A percentile compares a stretch with the other conserved stretches of the same genome.
phyloP scores from a whole-genome alignment of 129 eudicot species.

The Chrysanthemum lavandulifolium region DNA sequence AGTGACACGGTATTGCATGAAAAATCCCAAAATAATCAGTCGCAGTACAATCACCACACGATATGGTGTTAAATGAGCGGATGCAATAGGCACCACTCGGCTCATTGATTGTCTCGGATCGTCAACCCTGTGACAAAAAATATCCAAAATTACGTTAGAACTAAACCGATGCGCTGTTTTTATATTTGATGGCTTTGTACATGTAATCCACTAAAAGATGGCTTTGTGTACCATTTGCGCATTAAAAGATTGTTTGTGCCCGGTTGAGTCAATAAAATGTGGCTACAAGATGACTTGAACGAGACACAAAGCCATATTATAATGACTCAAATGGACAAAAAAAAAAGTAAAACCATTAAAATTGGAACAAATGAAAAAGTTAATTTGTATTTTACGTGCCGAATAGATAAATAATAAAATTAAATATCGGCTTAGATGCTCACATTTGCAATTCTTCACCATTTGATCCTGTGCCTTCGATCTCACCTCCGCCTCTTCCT shows the following conservation, averaged over 20 bases:
- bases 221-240: too few relatives aligned
- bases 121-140: slow-evolving; percentile 58
- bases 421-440: slow-evolving; percentile 21
- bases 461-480: slow-evolving; percentile 77
- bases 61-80: slow-evolving; percentile 69
- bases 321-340: too few relatives aligned
- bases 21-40: slow-evolving; percentile 64
- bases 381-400: not conserved
- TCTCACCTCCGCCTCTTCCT: slow-evolving; percentile 78
- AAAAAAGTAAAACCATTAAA: too few relatives aligned
- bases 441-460: slow-evolving; percentile 77
- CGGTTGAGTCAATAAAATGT: too few relatives aligned
- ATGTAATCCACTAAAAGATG: too few relatives aligned
- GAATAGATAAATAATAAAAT: not conserved
- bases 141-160: not conserved
- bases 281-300: too few relatives aligned
- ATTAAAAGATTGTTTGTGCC: too few relatives aligned
- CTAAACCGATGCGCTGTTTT: too few relatives aligned
- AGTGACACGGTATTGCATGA: slow-evolving; percentile 77
- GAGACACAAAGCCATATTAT: too few relatives aligned
- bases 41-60: slow-evolving; percentile 72
- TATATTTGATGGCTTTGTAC: too few relatives aligned
- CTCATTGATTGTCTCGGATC: slow-evolving; percentile 82
- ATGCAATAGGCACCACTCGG: slow-evolving; percentile 73
- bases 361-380: not conserved